These are phyloP conservation scores for Hypoxylon sp. DNA, from an alignment of 2,329 filamentous ascomycete species.

Conservation along the genomic window DNA sequence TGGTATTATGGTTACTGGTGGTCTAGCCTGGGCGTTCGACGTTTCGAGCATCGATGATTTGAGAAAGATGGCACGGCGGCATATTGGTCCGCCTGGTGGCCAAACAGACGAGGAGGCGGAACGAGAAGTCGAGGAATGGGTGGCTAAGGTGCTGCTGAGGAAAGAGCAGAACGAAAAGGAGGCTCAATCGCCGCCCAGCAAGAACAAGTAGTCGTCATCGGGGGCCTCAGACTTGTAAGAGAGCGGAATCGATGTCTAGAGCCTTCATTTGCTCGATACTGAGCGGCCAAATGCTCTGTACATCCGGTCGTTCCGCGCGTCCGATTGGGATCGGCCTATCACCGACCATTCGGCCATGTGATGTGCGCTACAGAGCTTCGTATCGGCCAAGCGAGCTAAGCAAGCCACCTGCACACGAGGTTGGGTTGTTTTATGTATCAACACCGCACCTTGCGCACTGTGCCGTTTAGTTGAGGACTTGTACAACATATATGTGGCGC, in stretches of 20 bases:
- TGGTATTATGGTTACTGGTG: constrained; percentile 81
- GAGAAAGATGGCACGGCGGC: constrained; percentile 64
- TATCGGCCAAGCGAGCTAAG: constrained; percentile 18
- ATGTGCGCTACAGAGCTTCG: constrained; percentile 18
- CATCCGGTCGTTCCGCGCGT: constrained; percentile 12
- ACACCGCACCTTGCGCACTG: constrained; percentile 14
- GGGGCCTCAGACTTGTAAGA: constrained; percentile 13
- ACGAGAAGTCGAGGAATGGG: constrained; percentile 73
- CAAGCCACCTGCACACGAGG: constrained; percentile 31
- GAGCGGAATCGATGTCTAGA: constrained; percentile 10
- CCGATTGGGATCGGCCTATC: constrained; percentile 9
- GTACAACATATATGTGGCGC: constrained; percentile 20
- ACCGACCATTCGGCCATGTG: constrained; percentile 19
- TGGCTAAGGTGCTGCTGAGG: constrained; percentile 72
- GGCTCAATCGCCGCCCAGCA: constrained; percentile 28
- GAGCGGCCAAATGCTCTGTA: constrained; percentile 6
- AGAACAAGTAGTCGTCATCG: constrained; percentile 20
- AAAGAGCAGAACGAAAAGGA: constrained; percentile 62
- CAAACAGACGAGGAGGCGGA: constrained; percentile 67
- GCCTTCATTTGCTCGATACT: background rate
- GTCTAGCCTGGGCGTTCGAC: constrained; percentile 82
- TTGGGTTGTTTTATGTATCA: constrained; percentile 27
- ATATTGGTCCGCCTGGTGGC: constrained; percentile 55
- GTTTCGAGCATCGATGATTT: constrained; percentile 79
- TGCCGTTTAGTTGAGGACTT: constrained; percentile 17